Base-by-base conservation (phyloP, 345 rosid genomes). In the Cardamine occulta region DNA sequence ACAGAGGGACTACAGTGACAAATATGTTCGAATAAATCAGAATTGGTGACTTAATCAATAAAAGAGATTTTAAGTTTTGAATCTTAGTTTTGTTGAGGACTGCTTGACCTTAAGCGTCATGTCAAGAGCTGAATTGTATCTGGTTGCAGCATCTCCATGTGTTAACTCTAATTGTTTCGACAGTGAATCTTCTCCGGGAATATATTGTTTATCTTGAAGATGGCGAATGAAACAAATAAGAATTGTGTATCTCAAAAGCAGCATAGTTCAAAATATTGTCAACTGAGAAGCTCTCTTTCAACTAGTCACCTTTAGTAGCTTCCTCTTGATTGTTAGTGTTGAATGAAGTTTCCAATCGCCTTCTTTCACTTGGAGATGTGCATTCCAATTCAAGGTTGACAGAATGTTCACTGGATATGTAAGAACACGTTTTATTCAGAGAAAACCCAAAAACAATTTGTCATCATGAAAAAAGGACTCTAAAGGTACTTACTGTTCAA, bases 41-140 rank as follows among this genome's bases (percentile, higher is more conserved):
- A 28, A 28, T 28, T 28, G 31, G 31, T 3, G 31, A 28, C 40
- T 62, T 15, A 51, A 45, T 45, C 42, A 35, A 18, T 44, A 23
- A 21, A 62, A 61, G 29, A 52, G 11, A 52, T 28, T 23, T 21
- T 52, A 52, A 7, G 29, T 42, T 11, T 3, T 47, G 10, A 35
- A 47, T 47, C 21, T 47, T n/a, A 13, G 23, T 62, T 28, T 40
- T 28, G 24, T 17, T 55, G 15, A 2, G 21, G 56, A 2, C 17
- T 61, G 44, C 17, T 59, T 49, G 35, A 72, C 76, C 76, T 61
- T 72, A 24, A 72, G 68, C 2, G 39, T 61, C 40, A 72, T 61
- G 28, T 35, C 52, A 60, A 72, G 68, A 72, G 68, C 51, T 21
- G 39, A 72, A 7, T 49, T 23, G 47, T 10, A 37, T 51, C 32